Conservation (phyloP, 169 alveolate species). For the Eimeria maxima region DNA sequence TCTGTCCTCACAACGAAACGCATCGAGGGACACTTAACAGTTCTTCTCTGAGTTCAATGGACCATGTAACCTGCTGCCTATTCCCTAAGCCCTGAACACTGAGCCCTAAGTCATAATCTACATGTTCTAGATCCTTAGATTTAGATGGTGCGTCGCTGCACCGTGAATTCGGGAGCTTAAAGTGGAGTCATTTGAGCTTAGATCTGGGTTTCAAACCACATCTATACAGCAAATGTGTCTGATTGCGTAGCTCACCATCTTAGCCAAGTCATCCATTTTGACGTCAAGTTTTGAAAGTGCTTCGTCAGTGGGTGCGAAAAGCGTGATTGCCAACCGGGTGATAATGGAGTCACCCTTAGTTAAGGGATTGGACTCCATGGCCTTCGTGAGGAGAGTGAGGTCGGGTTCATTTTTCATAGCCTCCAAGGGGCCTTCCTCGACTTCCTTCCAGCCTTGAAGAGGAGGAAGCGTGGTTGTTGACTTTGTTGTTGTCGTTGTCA, state of each 20-base stretch:
- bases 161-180: background rate
- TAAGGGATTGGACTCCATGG: conserved; percentile 37
- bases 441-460: conserved; percentile 47
- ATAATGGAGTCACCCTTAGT: conserved; percentile 47
- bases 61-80: background rate
- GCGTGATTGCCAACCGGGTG: conserved; percentile 59
- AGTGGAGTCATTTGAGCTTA: background rate
- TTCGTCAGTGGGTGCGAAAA: conserved; percentile 59
- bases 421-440: conserved; percentile 32
- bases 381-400: conserved; percentile 25
- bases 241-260: conserved; percentile 9
- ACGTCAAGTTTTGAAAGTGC: conserved; percentile 6
- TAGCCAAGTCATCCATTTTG: conserved; percentile 12
- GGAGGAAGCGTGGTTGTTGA: conserved; percentile 17
- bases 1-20: conserved; percentile 20
- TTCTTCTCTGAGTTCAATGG: background rate
- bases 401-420: conserved; percentile 62
- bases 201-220: background rate
- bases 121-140: background rate
- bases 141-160: no score
- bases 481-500: background rate
- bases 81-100: background rate
- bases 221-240: background rate
- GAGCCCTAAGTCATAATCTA: background rate
- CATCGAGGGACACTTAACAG: background rate